phyloP scores from a whole-genome alignment of 1,139 yeast species.

The Lodderomyces pseudojiufengensis region DNA sequence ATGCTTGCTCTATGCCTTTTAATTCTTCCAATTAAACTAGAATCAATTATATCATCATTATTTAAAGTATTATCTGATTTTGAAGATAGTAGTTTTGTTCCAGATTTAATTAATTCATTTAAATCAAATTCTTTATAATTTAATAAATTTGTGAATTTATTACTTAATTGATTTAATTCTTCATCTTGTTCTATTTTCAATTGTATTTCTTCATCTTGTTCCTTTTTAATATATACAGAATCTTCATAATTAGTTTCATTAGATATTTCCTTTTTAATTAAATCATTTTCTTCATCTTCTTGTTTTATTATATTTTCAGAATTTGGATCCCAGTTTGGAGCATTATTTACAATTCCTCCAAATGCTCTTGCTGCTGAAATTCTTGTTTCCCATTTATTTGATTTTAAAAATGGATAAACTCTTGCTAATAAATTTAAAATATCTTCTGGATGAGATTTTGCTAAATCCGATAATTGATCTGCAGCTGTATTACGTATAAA shows the following conservation, averaged over 20 bases:
- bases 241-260: conserved; percentile 28
- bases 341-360: conserved; percentile 85
- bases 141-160: conserved; percentile 46
- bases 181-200: conserved; percentile 44
- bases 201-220: conserved; percentile 21
- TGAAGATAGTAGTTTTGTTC: conserved; percentile 68
- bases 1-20: conserved; percentile 27
- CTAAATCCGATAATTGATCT: conserved; percentile 91
- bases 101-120: conserved; percentile 60
- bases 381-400: conserved; percentile 93
- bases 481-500: conserved; percentile 96
- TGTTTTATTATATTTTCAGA: conserved; percentile 23
- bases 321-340: conserved; percentile 85
- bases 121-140: conserved; percentile 64
- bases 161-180: conserved; percentile 46
- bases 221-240: conserved; percentile 16
- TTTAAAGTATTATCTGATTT: conserved; percentile 46
- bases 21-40: conserved; percentile 27
- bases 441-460: conserved; percentile 94
- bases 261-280: conserved; percentile 19
- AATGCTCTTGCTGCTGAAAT: conserved; percentile 92
- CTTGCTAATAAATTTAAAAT: conserved; percentile 77
- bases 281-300: conserved; percentile 16
- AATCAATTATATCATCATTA: conserved; percentile 12
- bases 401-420: conserved; percentile 83